Conservation (phyloP, 2,329 filamentous ascomycete genomes). For the Colletotrichum lentis region DNA sequence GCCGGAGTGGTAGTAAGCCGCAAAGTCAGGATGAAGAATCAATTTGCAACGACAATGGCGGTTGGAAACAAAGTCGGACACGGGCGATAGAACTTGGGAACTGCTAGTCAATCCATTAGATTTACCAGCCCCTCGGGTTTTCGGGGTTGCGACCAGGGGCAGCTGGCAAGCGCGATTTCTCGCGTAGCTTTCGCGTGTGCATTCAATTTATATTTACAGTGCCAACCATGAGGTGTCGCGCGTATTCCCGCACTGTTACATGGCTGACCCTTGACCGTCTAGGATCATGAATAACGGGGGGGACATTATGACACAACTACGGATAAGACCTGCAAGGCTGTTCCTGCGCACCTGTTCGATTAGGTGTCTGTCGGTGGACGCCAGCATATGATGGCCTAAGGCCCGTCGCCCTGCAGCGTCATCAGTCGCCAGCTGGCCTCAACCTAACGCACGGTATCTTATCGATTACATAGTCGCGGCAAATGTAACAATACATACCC, state of each 20-base stretch:
- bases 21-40: not conserved
- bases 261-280: not conserved
- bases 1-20: too few relatives aligned
- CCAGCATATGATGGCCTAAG: not conserved
- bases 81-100: not conserved
- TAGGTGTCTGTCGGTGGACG: too few relatives aligned
- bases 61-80: not conserved
- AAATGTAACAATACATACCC: not conserved
- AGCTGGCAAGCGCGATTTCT: not conserved
- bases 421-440: constrained; percentile 8
- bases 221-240: fast-evolving
- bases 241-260: not conserved
- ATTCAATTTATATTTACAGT: not conserved
- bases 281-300: too few relatives aligned
- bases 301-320: too few relatives aligned
- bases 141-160: not conserved
- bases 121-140: constrained; percentile 17
- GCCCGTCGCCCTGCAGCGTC: not conserved
- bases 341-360: too few relatives aligned
- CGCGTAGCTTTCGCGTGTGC: not conserved
- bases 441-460: not conserved
- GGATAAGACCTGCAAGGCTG: too few relatives aligned
- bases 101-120: not conserved
- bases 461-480: not conserved
- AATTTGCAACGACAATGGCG: not conserved